A percentile compares a stretch with the other conserved stretches of the same genome.
These are phyloP conservation scores for Talaromyces funiculosus DNA, from an alignment of 2,329 filamentous ascomycete genomes.

Conservation along the genomic window DNA sequence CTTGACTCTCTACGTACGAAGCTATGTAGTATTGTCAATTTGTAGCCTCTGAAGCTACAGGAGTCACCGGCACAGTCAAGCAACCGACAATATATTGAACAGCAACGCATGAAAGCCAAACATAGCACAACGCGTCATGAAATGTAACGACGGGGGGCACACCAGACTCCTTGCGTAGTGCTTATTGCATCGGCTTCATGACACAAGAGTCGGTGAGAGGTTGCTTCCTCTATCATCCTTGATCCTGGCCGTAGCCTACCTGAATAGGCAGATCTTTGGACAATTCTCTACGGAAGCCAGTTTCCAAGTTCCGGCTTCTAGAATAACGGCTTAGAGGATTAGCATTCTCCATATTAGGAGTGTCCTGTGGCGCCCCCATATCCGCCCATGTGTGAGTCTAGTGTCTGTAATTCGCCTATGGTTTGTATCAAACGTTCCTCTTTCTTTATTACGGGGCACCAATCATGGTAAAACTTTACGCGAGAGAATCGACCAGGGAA, in stretches of 20 bases:
- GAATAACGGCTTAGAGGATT: background rate
- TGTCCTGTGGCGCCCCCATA: background rate
- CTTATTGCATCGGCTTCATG: background rate
- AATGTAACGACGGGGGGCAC: background rate
- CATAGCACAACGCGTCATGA: background rate
- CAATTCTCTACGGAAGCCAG: background rate
- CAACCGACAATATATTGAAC: background rate
- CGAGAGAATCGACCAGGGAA: background rate
- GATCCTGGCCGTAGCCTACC: background rate
- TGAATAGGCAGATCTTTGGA: background rate
- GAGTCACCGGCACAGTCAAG: background rate
- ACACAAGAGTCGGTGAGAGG: constrained; percentile 3
- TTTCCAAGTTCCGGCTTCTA: background rate
- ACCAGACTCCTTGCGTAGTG: background rate
- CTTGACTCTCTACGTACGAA: background rate
- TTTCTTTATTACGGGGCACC: too few relatives aligned
- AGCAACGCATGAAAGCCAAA: background rate
- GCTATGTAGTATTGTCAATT: too few relatives aligned
- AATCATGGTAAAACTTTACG: too few relatives aligned
- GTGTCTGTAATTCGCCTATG: background rate
- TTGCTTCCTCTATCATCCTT: background rate
- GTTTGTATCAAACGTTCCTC: background rate
- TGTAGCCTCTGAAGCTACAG: background rate
- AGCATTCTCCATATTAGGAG: background rate
- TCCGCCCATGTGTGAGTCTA: background rate